A percentile compares a stretch with the other conserved stretches of the same genome.
Conservation (phyloP, 2,329 filamentous ascomycete species). For the Talaromyces sp. region DNA sequence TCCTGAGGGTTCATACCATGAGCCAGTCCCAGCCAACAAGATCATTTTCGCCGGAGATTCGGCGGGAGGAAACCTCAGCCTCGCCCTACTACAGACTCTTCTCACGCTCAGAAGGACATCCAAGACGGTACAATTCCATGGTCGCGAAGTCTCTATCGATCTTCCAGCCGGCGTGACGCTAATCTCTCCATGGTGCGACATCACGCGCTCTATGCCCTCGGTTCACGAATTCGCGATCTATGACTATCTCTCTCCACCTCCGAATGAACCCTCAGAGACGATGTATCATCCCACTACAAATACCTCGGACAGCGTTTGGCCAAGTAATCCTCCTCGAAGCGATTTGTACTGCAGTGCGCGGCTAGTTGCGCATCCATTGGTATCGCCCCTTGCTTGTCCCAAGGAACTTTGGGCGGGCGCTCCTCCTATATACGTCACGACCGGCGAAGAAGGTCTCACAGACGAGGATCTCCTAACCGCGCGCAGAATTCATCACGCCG, state of each 20-base stretch:
- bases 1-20: slow-evolving; percentile 41
- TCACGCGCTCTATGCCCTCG: slow-evolving; percentile 43
- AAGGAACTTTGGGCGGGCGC: slow-evolving; percentile 39
- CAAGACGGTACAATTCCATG: slow-evolving; percentile 39
- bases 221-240: slow-evolving; percentile 35
- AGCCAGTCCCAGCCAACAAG: slow-evolving; percentile 40
- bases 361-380: slow-evolving; percentile 39
- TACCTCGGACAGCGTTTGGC: slow-evolving; percentile 40
- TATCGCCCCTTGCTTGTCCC: slow-evolving; percentile 37
- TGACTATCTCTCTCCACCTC: slow-evolving; percentile 39
- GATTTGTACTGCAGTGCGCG: slow-evolving; percentile 41
- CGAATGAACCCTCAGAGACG: slow-evolving; percentile 21
- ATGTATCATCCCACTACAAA: slow-evolving; percentile 28
- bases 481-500: slow-evolving; percentile 38
- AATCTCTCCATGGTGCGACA: slow-evolving; percentile 43
- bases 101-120: slow-evolving; percentile 38
- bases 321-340: slow-evolving; percentile 39
- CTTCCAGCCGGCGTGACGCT: slow-evolving; percentile 40
- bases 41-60: slow-evolving; percentile 48
- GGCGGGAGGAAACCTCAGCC: slow-evolving; percentile 43
- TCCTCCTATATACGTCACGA: slow-evolving; percentile 41
- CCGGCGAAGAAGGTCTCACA: slow-evolving; percentile 42
- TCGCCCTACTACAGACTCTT: slow-evolving; percentile 42
- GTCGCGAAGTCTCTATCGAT: slow-evolving; percentile 37
- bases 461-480: slow-evolving; percentile 42